These are phyloP conservation scores for Euphorbia lathyris DNA, from an alignment of 345 rosid genomes.

Conservation along the genomic window DNA sequence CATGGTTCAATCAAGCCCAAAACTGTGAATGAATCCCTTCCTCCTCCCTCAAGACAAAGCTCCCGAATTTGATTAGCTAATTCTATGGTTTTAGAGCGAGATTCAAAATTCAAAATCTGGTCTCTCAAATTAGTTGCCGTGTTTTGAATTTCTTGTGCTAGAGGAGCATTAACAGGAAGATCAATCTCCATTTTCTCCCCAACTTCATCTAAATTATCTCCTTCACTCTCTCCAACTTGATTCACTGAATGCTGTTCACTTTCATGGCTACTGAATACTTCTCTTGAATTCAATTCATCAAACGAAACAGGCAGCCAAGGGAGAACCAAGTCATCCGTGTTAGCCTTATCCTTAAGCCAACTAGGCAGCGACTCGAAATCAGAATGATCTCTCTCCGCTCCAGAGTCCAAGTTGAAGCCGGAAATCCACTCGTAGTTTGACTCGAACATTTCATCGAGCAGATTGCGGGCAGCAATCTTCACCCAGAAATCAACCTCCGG, in stretches of 20 bases:
- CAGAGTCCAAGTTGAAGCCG: constrained; percentile 41
- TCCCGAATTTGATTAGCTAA: constrained; percentile 47
- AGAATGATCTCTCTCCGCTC: constrained; percentile 25
- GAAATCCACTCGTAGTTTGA: constrained; percentile 38
- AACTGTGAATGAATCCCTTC: constrained; percentile 36
- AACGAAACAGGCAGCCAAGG: constrained; percentile 64
- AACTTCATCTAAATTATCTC: constrained; percentile 25
- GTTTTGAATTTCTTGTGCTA: constrained; percentile 38
- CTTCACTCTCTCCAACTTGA: constrained; percentile 34
- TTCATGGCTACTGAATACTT: constrained; percentile 28
- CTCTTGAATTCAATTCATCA: constrained; percentile 32
- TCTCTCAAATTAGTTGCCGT: constrained; percentile 38
- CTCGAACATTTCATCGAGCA: constrained; percentile 57
- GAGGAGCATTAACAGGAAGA: constrained; percentile 18
- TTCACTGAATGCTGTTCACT: constrained; percentile 23
- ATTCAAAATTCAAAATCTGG: constrained; percentile 40
- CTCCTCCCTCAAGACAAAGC: constrained; percentile 44
- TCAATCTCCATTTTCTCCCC: constrained; percentile 33
- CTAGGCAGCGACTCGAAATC: constrained; percentile 53
- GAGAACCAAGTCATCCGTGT: constrained; percentile 29
- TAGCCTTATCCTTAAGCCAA: constrained; percentile 44
- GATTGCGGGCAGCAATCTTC: constrained; percentile 52
- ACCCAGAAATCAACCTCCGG: constrained; percentile 58
- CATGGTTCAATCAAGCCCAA: constrained; percentile 69
- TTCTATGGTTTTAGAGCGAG: constrained; percentile 35